Base-by-base conservation (phyloP, 1,284 basidiomycete genomes). In the Heterobasidion occidentale region DNA sequence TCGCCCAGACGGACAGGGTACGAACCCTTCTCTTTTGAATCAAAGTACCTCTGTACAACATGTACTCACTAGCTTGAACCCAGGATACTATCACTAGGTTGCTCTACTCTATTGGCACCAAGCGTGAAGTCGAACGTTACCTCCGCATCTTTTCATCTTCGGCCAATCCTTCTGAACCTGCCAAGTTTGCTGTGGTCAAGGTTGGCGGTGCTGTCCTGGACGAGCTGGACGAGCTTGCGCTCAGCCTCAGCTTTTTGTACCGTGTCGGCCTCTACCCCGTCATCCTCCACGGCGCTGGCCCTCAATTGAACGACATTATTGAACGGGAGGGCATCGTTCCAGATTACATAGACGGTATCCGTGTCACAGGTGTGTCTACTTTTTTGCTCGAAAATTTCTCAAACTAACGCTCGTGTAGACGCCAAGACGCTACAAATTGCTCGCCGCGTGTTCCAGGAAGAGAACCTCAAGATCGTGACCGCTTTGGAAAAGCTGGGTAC, bases 81-180 rank as follows among this genome's bases (percentile, higher is more conserved):
- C 60, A 94, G 92, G 92, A 95, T 68, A 95, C 92, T 3, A 95
- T 95, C 64, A 93, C 93, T 55, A 88, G 94, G 53, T 78, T 98
- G 19, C 80, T 98, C 47, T 97, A 97, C 75, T 97, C 94, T 42
- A 88, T 98, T 62, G 94, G 94, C 52, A 92, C 91, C 33, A 93
- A 95, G 67, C 90, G 93, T 62, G 94, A 98, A 72, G 94, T 98
- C 60, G 94, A 96, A 70, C 86, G 94, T 63, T 94, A 98, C 76
- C 86, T 98, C 51, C 88, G 94, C 55, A 97, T 98, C 68, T 98
- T 98, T 71, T 94, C 92, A 12, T 87, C 90, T 33, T 87, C 91
- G 45, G 90, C 91, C 11, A 87, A 93, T 65, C 81, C 88, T 1
- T 83, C 86, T 17, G 82, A 90, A 57, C 87, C 88, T 27, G 92